phyloP scores from a whole-genome alignment of 2,329 filamentous ascomycete species.

The Verticillium isaacii region DNA sequence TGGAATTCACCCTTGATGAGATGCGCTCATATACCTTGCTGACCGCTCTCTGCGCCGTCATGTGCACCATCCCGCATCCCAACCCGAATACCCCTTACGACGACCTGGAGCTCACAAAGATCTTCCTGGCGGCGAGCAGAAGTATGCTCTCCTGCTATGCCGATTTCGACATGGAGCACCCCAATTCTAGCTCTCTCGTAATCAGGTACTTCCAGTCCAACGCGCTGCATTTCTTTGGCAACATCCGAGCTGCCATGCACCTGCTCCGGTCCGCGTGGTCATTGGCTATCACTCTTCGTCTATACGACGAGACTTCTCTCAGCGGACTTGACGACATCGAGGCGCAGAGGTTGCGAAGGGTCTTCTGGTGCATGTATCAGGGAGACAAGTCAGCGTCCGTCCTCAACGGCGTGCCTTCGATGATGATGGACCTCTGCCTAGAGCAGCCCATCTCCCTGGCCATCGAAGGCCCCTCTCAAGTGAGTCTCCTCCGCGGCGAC shows the following conservation, averaged over 20 bases:
- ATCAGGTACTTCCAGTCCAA: slow-evolving; percentile 42
- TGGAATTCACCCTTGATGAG: neutral
- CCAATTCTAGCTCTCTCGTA: slow-evolving; percentile 34
- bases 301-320: slow-evolving; percentile 32
- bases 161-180: slow-evolving; percentile 34
- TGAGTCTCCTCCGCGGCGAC: neutral
- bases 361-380: slow-evolving; percentile 34
- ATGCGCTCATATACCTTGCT: slow-evolving; percentile 29
- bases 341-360: slow-evolving; percentile 28
- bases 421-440: slow-evolving; percentile 36
- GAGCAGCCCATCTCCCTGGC: slow-evolving; percentile 31
- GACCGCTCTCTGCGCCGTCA: slow-evolving; percentile 22
- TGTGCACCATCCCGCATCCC: slow-evolving; percentile 35
- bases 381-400: slow-evolving; percentile 32
- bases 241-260: slow-evolving; percentile 37
- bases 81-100: slow-evolving; percentile 34
- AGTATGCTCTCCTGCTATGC: slow-evolving; percentile 30
- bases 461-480: neutral
- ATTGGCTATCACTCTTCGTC: slow-evolving; percentile 34
- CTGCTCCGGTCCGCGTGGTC: slow-evolving; percentile 38
- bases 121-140: slow-evolving; percentile 33
- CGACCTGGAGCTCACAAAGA: slow-evolving; percentile 20
- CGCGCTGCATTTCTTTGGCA: slow-evolving; percentile 35
- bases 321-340: slow-evolving; percentile 24
- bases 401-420: slow-evolving; percentile 34